A percentile compares a stretch with the other conserved stretches of the same genome.
Conservation (phyloP, 1,139 yeast species). For the Zygoascus hellenicus region DNA sequence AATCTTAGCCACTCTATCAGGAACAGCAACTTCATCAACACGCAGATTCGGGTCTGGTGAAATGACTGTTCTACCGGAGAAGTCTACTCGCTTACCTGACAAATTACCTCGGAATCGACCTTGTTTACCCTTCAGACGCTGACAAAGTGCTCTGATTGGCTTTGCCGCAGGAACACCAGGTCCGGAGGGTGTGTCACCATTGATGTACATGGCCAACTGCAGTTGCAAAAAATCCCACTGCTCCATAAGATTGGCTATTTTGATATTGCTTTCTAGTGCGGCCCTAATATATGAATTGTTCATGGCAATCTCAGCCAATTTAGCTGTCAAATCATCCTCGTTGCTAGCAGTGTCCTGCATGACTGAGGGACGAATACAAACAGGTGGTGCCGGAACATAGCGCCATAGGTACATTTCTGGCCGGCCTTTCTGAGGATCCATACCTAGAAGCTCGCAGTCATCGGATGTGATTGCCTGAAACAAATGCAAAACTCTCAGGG, state of each 20-base stretch:
- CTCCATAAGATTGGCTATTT: constrained; percentile 90
- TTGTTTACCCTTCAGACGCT: constrained; percentile 95
- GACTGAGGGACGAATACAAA: constrained; percentile 96
- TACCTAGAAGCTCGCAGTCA: constrained; percentile 90
- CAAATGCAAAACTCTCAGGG: constrained; percentile 78
- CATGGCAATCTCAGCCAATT: constrained; percentile 94
- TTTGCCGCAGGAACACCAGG: constrained; percentile 48
- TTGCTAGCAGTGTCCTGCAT: constrained; percentile 91
- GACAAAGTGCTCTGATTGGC: constrained; percentile 95
- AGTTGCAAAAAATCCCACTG: constrained; percentile 97
- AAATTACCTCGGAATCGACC: constrained; percentile 98
- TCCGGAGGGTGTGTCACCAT: constrained; percentile 70
- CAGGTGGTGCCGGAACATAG: constrained; percentile 97
- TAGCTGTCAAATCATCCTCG: constrained; percentile 96
- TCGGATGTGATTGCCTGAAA: constrained; percentile 80
- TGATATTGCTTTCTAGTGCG: constrained; percentile 90
- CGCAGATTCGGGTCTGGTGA: constrained; percentile 96
- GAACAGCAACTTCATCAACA: constrained; percentile 97
- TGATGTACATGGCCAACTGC: constrained; percentile 95
- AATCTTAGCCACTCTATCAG: constrained; percentile 92
- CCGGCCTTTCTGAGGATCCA: constrained; percentile 81
- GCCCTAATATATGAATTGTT: constrained; percentile 88
- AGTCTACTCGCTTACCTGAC: constrained; percentile 98
- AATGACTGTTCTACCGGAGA: constrained; percentile 96
- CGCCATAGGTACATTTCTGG: constrained; percentile 98